A percentile compares a stretch with the other conserved stretches of the same genome.
Conservation (phyloP, 345 rosid species). For the Pistacia vera region DNA sequence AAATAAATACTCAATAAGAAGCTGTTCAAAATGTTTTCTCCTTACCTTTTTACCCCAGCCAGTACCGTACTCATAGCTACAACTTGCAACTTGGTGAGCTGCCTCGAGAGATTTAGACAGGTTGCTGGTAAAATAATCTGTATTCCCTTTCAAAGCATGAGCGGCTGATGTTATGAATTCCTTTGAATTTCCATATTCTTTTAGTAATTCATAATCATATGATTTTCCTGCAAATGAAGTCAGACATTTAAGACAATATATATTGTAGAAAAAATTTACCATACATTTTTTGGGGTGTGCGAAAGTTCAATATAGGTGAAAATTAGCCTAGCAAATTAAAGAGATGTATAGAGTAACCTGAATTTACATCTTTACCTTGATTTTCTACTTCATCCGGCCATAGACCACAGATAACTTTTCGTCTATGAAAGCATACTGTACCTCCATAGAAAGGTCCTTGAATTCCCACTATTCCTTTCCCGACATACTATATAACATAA, state of each 20-base stretch:
- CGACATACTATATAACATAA: slow-evolving; percentile 22
- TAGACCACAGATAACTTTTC: slow-evolving; percentile 63
- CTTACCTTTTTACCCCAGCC: slow-evolving; percentile 62
- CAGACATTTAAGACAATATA: not conserved
- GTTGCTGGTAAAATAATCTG: not conserved
- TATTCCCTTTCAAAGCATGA: slow-evolving; percentile 48
- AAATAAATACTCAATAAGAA: too few species aligned
- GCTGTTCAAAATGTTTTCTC: not conserved
- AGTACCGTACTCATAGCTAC: slow-evolving; percentile 48
- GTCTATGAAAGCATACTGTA: slow-evolving; percentile 60
- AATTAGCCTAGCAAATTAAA: not conserved
- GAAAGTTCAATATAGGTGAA: too few species aligned
- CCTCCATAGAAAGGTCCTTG: slow-evolving; percentile 59
- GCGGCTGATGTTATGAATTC: slow-evolving; percentile 42
- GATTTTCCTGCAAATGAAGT: slow-evolving; percentile 20
- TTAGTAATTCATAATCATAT: slow-evolving; percentile 17
- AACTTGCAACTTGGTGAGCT: slow-evolving; percentile 46
- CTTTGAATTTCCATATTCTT: slow-evolving; percentile 51
- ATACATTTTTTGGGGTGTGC: too few species aligned
- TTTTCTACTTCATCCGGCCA: slow-evolving; percentile 30
- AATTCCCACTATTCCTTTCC: slow-evolving; percentile 49
- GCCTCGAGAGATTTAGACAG: slow-evolving; percentile 32
- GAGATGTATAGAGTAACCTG: not conserved
- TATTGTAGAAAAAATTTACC: not conserved
- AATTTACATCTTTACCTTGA: slow-evolving; percentile 19